phyloP scores from a whole-genome alignment of 306 rosid genomes.

The Luffa acutangula region DNA sequence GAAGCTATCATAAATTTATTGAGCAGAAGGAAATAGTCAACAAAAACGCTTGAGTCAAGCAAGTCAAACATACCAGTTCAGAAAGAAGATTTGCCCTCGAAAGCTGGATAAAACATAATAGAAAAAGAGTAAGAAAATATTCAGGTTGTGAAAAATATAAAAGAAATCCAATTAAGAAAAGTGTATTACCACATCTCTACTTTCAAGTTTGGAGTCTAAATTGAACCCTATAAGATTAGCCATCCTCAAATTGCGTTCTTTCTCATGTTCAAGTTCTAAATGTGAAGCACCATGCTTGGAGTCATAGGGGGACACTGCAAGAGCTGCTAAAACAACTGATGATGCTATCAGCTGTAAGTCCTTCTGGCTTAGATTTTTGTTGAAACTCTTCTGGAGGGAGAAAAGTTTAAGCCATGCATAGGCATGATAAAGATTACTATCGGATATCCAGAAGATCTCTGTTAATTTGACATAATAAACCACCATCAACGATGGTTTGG shows the following conservation, averaged over 20 bases:
- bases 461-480: constrained; percentile 90
- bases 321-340: constrained; percentile 94
- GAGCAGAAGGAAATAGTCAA: not conserved
- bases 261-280: constrained; percentile 79
- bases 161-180: constrained; percentile 3
- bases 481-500: constrained; percentile 90
- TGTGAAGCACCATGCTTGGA: constrained; percentile 63
- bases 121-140: not conserved
- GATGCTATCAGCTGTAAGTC: constrained; percentile 94
- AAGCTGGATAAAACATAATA: constrained; percentile 44
- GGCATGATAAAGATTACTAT: constrained; percentile 86
- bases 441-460: constrained; percentile 80
- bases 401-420: constrained; percentile 97
- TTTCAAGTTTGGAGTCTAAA: constrained; percentile 73
- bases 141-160: not conserved
- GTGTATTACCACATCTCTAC: constrained; percentile 75
- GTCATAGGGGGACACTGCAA: constrained; percentile 77
- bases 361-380: constrained; percentile 90
- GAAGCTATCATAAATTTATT: not conserved
- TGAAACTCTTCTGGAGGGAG: constrained; percentile 75
- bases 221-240: constrained; percentile 83
- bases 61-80: constrained; percentile 57
- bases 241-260: constrained; percentile 83
- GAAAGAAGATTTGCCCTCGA: constrained; percentile 78
- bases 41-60: not conserved